phyloP scores from a whole-genome alignment of 306 rosid genomes.

The Rosa rugosa region DNA sequence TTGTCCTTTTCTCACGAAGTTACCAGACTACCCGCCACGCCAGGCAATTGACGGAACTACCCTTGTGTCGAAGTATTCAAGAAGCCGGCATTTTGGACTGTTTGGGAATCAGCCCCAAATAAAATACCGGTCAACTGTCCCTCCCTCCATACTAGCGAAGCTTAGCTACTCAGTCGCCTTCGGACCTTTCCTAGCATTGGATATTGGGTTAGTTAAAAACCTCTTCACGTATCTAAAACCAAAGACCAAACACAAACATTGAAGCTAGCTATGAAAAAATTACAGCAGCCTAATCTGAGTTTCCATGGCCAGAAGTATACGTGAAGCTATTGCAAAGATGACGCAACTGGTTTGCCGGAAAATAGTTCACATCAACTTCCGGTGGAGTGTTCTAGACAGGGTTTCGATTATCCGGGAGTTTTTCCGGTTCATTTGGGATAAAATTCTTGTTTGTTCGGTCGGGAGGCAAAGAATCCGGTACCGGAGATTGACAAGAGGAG shows the following conservation, averaged over 20 bases:
- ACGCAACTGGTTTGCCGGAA: slow-evolving; percentile 53
- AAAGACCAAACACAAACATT: background rate
- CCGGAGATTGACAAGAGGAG: slow-evolving; percentile 43
- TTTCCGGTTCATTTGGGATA: slow-evolving; percentile 73
- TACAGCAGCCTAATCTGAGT: slow-evolving; percentile 8
- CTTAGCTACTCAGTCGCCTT: slow-evolving; percentile 29
- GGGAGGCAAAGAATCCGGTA: slow-evolving; percentile 40
- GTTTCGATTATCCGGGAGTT: slow-evolving; percentile 62
- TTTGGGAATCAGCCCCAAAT: slow-evolving; percentile 24
- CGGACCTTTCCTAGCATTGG: slow-evolving; percentile 16
- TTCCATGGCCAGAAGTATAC: slow-evolving; percentile 39
- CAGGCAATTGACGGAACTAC: slow-evolving; percentile 24
- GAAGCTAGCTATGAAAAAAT: slow-evolving; percentile 16
- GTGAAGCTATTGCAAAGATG: slow-evolving; percentile 54
- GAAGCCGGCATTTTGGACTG: slow-evolving; percentile 49
- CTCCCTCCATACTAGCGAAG: slow-evolving; percentile 8
- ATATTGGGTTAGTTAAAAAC: slow-evolving; percentile 29
- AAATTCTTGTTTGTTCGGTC: slow-evolving; percentile 62
- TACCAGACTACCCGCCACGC: background rate
- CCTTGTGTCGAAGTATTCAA: slow-evolving; percentile 16
- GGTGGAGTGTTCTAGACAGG: slow-evolving; percentile 52
- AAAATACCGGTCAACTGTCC: slow-evolving; percentile 88
- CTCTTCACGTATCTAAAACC: background rate
- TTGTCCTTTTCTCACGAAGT: background rate
- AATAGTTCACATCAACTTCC: slow-evolving; percentile 50